A percentile compares a stretch with the other conserved stretches of the same genome.
phyloP scores from a whole-genome alignment of 345 rosid species.

The Eucalyptus virginea region DNA sequence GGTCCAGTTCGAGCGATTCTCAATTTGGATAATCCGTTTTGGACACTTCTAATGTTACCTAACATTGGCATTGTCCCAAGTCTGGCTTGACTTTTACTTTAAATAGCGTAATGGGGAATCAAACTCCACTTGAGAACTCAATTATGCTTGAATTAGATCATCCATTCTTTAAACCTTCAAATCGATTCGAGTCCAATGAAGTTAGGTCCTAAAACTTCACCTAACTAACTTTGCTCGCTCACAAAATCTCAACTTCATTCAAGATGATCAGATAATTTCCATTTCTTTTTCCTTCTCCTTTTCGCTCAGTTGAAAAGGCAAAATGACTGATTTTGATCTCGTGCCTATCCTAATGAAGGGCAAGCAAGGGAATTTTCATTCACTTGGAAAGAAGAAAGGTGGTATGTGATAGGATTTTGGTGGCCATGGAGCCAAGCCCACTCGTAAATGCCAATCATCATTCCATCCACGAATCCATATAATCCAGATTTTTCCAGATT shows the following conservation, averaged over 20 bases:
- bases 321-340: not conserved
- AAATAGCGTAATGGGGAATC: not conserved
- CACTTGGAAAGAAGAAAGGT: not conserved
- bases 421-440: not conserved
- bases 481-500: not conserved
- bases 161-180: not conserved
- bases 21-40: accelerated
- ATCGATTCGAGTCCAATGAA: not conserved
- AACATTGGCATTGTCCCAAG: not conserved
- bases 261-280: not conserved
- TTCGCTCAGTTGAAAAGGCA: not conserved
- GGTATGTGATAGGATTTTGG: not conserved
- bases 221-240: not conserved
- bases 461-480: not conserved
- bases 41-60: not conserved
- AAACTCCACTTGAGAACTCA: not conserved
- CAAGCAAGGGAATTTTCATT: not conserved
- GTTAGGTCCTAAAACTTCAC: not conserved
- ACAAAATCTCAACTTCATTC: not conserved
- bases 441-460: not conserved
- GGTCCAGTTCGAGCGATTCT: accelerated
- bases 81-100: not conserved
- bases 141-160: not conserved
- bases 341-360: not conserved
- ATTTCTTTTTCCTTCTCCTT: not conserved